Evolutionary conservation across 2,329 filamentous ascomycete species (phyloP), one percentile per base, ranked within the genome.

Genomic region (Diaporthe vexans): DNA sequence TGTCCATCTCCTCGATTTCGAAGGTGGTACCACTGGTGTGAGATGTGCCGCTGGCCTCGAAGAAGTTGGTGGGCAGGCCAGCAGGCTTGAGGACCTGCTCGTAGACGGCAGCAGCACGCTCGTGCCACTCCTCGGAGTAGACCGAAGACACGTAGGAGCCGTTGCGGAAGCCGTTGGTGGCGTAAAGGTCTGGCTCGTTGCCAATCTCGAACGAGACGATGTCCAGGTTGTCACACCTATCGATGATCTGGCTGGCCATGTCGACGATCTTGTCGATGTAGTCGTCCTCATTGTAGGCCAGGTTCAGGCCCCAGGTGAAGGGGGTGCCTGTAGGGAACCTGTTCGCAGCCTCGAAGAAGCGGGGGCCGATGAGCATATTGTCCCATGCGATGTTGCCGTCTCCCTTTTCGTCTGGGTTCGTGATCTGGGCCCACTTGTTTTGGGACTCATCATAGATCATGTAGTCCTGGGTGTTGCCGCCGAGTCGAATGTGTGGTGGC

Each of bases 21-120:
- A 88, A 88, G n/a, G 84, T 85, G 8, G 85, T 88, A 40, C 85
- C 86, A 57, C 87, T 88, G 17, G 87, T 88, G 19, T 85, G 87
- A 9, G 87, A 87, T 2, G 87, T 88, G 4, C 83, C 81, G 6
- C 83, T 85, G 9, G 85, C 81, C 79, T 89, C 87, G 78, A 89
- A 88, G 78, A 87, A 87, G 70, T 82, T 81, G 58, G 82, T 81
- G 0, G 80, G 79, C 24, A 86, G 78, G 57, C 81, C 81, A 8
- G 81, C 81, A 7, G 85, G 84, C 77, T 83, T 78, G 33, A 88
- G 79, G 1, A 88, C 87, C 35, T 83, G 81, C n/a, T 84, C 77
- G 77, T 84, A 86, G 8, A 89, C 78, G 13, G 82, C 81, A 61
- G 82, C 77, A 8, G 86, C 85, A 33, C 87, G 83, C 37, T 83